Conservation (phyloP, 2,329 filamentous ascomycete genomes). For the Nemania abortiva region DNA sequence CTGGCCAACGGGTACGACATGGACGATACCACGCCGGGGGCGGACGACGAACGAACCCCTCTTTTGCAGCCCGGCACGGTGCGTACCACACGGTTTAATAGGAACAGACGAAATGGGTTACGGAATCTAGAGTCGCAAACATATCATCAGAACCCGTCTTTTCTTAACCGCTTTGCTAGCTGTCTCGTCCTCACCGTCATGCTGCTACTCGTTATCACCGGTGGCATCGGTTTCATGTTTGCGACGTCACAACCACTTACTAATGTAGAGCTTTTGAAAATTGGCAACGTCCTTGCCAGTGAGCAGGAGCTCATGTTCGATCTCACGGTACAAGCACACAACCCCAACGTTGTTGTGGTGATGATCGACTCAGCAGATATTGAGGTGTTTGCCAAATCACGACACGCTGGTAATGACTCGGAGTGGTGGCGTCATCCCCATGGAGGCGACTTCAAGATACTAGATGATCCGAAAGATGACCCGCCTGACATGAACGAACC, state of each 20-base stretch:
- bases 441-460: conserved; percentile 47
- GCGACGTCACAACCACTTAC: conserved; percentile 89
- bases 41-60: conserved; percentile 89
- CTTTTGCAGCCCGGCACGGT: conserved; percentile 70
- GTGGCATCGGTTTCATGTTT: conserved; percentile 88
- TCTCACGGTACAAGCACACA: conserved; percentile 85
- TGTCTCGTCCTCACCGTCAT: conserved; percentile 87
- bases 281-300: conserved; percentile 91
- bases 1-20: conserved; percentile 78
- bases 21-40: conserved; percentile 80
- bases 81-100: conserved; percentile 69
- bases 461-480: conserved; percentile 57
- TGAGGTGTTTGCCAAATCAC: conserved; percentile 94
- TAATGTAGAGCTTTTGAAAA: conserved; percentile 81
- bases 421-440: conserved; percentile 68
- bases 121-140: conserved; percentile 81
- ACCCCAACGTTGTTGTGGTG: conserved; percentile 92
- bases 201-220: conserved; percentile 83
- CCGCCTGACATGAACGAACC: conserved; percentile 62
- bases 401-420: conserved; percentile 79
- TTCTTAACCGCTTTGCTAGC: conserved; percentile 81
- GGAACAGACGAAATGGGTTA: conserved; percentile 67
- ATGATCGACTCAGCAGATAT: conserved; percentile 88
- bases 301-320: conserved; percentile 97
- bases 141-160: conserved; percentile 71